phyloP scores from a whole-genome alignment of 2,329 filamentous ascomycete species.

The Chrysoporthe austroafricana region DNA sequence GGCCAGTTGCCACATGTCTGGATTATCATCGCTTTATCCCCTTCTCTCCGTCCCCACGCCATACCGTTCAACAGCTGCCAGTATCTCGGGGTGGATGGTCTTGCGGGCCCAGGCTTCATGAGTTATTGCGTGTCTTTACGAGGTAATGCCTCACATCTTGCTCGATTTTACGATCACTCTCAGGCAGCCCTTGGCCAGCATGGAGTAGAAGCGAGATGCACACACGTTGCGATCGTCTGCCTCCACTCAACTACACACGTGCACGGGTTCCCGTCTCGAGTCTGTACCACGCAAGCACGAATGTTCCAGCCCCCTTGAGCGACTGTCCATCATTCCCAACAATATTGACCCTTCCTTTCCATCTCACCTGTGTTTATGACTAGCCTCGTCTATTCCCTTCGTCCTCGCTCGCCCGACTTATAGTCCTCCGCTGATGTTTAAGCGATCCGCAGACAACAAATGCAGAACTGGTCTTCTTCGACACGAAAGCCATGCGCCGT shows the following conservation, averaged over 20 bases:
- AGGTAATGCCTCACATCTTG: no score
- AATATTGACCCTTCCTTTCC: background rate
- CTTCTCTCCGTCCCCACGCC: background rate
- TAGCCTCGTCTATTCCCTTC: background rate
- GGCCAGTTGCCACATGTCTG: background rate
- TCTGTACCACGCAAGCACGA: no score
- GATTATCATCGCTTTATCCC: background rate
- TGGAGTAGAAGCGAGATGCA: background rate
- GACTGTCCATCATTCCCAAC: no score
- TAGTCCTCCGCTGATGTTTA: background rate
- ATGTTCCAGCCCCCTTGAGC: no score
- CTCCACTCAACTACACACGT: background rate
- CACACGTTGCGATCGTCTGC: background rate
- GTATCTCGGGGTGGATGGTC: background rate
- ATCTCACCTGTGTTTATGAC: background rate
- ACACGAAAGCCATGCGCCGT: conserved; percentile 12
- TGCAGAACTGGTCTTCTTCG: background rate
- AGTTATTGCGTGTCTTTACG: no score
- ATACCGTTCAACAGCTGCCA: background rate
- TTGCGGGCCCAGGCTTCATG: no score
- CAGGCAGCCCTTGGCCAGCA: background rate
- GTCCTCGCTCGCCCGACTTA: background rate
- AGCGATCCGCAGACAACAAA: background rate
- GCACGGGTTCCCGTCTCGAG: background rate
- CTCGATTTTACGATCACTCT: no score